Evolutionary conservation across 2,329 filamentous ascomycete species (phyloP).

Genomic region (Rhinocladiella mackenziei): DNA sequence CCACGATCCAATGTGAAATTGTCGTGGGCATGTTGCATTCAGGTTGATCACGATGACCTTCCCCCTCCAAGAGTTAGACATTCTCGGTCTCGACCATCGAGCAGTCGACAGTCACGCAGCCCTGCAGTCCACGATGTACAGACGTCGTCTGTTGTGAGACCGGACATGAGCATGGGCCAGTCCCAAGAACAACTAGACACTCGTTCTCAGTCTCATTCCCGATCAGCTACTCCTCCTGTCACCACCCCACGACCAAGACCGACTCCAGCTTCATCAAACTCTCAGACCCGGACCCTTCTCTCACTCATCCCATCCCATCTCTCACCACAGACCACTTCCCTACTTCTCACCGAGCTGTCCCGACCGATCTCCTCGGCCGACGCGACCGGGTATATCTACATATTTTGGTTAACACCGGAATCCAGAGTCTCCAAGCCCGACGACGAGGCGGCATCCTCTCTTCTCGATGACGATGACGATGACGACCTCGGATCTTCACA

Average conservation of each 20-base stretch:
- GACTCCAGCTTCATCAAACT: slow-evolving; percentile 29
- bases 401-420: slow-evolving; percentile 88
- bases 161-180: slow-evolving; percentile 13
- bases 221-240: slow-evolving; percentile 10
- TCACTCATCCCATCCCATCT: slow-evolving; percentile 66
- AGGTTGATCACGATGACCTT: slow-evolving; percentile 21
- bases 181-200: slow-evolving; percentile 2
- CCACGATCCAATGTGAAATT: slow-evolving; percentile 28
- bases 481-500: slow-evolving; percentile 9
- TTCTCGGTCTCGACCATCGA: not conserved
- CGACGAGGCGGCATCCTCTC: slow-evolving; percentile 56
- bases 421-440: slow-evolving; percentile 53
- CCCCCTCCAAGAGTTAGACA: slow-evolving; percentile 10
- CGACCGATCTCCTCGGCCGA: slow-evolving; percentile 70
- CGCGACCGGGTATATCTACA: slow-evolving; percentile 92
- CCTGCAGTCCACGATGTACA: not conserved
- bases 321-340: slow-evolving; percentile 63
- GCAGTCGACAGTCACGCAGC: not conserved
- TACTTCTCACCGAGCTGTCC: slow-evolving; percentile 69
- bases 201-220: no score
- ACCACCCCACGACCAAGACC: slow-evolving; percentile 15
- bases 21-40: slow-evolving; percentile 28
- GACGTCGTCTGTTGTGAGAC: slow-evolving; percentile 2
- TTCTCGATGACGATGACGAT: slow-evolving; percentile 44
- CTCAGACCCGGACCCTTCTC: slow-evolving; percentile 49